These are phyloP conservation scores for Gracilaria gracilis DNA, from an alignment of 23 red algal species.

Conservation along the genomic window DNA sequence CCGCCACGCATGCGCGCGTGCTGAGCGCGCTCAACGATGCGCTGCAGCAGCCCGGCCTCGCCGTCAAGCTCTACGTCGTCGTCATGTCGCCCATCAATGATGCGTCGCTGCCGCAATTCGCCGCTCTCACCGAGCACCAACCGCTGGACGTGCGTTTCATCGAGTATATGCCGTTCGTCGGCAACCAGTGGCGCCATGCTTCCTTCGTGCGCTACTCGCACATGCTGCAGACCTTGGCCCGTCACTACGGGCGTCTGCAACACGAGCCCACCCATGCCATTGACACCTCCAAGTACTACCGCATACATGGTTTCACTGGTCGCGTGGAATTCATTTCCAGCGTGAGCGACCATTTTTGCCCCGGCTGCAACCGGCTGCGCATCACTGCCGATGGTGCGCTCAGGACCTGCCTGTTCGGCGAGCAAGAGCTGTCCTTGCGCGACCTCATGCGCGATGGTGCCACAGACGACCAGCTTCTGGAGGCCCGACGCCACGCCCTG, in stretches of 20 bases:
- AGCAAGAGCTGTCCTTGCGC: constrained; percentile 76
- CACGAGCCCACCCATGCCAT: constrained; percentile 21
- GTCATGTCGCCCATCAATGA: constrained; percentile 90
- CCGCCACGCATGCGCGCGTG: constrained; percentile 57
- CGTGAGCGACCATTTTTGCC: constrained; percentile 95
- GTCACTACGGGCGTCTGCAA: constrained; percentile 32
- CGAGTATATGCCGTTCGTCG: constrained; percentile 98
- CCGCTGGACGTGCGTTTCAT: constrained; percentile 88
- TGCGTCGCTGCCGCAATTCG: constrained; percentile 70
- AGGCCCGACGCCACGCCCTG: constrained; percentile 55
- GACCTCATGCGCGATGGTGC: constrained; percentile 78
- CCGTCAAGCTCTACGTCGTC: constrained; percentile 90
- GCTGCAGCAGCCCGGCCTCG: constrained; percentile 39
- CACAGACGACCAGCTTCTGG: constrained; percentile 61
- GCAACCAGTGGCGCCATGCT: constrained; percentile 72
- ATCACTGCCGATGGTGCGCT: constrained; percentile 91
- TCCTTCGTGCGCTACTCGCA: constrained; percentile 85
- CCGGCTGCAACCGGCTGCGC: constrained; percentile 92
- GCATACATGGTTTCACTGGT: constrained; percentile 64
- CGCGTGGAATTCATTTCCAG: constrained; percentile 91
- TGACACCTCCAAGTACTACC: constrained; percentile 89
- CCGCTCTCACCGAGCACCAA: constrained; percentile 48
- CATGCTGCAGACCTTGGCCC: constrained; percentile 55
- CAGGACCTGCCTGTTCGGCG: constrained; percentile 90
- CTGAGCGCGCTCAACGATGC: constrained; percentile 62